Conservation (phyloP, 495 filamentous ascomycete species). For the Oidiodendron maius region DNA sequence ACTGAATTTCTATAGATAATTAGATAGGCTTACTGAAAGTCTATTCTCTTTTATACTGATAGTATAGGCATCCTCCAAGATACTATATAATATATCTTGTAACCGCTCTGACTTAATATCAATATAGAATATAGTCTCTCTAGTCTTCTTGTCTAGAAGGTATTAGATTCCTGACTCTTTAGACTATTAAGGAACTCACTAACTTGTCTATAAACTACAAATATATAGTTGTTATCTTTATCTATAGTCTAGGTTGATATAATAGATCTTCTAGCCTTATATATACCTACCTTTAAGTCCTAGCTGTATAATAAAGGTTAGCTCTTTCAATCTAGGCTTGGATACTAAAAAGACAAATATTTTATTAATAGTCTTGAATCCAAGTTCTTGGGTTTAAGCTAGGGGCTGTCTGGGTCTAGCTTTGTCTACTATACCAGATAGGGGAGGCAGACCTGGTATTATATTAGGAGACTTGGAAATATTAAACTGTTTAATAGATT, state of each 20-base stretch:
- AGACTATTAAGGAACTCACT: background rate
- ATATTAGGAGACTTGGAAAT: too few relatives aligned
- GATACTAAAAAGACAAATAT: slow-evolving; percentile 25
- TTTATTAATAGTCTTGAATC: slow-evolving; percentile 80
- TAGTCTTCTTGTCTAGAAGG: slow-evolving; percentile 9
- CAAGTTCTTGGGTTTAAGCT: too few relatives aligned
- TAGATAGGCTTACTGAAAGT: slow-evolving; percentile 8
- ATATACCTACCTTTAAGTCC: slow-evolving; percentile 56
- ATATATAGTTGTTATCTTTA: slow-evolving; percentile 76
- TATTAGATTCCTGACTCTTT: background rate
- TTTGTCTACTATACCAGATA: too few relatives aligned
- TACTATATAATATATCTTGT: slow-evolving; percentile 14
- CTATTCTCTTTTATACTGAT: slow-evolving; percentile 15
- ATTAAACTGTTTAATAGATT: too few relatives aligned
- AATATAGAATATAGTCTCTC: slow-evolving; percentile 5
- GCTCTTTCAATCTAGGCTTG: background rate
- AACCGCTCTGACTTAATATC: slow-evolving; percentile 16
- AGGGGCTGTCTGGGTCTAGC: too few relatives aligned
- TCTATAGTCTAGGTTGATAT: slow-evolving; percentile 46
- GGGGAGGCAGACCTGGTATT: too few relatives aligned
- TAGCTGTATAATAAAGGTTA: slow-evolving; percentile 42
- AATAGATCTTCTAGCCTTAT: slow-evolving; percentile 71
- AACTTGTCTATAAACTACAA: slow-evolving; percentile 55
- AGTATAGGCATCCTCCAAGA: slow-evolving; percentile 13
- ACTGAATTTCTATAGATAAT: background rate